Percentiles rank a stretch among this genome's conserved stretches.
Evolutionary conservation across 2,329 filamentous ascomycete species (phyloP).

Genomic region (Beauveria medogensis): DNA sequence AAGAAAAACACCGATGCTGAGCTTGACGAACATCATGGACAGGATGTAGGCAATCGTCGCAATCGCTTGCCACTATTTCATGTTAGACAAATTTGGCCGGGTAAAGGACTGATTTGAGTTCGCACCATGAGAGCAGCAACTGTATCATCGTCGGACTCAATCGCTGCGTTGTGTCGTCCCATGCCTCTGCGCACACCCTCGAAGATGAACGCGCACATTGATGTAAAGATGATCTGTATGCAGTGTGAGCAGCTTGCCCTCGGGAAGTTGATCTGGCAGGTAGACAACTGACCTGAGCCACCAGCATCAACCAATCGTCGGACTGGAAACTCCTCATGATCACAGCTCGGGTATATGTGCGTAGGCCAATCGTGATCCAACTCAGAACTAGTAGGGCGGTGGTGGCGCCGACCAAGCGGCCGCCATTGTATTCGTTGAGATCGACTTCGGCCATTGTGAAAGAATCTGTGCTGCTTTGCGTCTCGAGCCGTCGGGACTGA

Average conservation of each 20-base stretch:
- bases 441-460: constrained; percentile 21
- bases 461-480: background rate
- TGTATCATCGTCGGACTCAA: constrained; percentile 30
- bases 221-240: constrained; percentile 35
- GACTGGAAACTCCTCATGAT: constrained; percentile 37
- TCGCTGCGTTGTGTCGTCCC: constrained; percentile 38
- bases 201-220: constrained; percentile 39
- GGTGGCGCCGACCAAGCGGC: constrained; percentile 27
- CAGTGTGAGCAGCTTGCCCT: background rate
- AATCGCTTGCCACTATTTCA: constrained; percentile 39
- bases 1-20: constrained; percentile 46
- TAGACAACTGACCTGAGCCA: constrained; percentile 32
- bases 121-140: constrained; percentile 39
- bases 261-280: too few species aligned
- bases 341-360: constrained; percentile 35
- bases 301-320: constrained; percentile 49
- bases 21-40: constrained; percentile 50
- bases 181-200: constrained; percentile 34
- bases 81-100: background rate
- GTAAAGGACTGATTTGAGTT: background rate
- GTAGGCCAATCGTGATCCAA: constrained; percentile 34
- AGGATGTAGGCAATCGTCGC: constrained; percentile 42
- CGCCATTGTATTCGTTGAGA: constrained; percentile 31
- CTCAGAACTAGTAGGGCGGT: constrained; percentile 30
- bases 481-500: background rate